Evolutionary conservation across 257 asterid species (phyloP), one percentile per base, ranked within the genome.

Genomic region (Lycium barbarum): DNA sequence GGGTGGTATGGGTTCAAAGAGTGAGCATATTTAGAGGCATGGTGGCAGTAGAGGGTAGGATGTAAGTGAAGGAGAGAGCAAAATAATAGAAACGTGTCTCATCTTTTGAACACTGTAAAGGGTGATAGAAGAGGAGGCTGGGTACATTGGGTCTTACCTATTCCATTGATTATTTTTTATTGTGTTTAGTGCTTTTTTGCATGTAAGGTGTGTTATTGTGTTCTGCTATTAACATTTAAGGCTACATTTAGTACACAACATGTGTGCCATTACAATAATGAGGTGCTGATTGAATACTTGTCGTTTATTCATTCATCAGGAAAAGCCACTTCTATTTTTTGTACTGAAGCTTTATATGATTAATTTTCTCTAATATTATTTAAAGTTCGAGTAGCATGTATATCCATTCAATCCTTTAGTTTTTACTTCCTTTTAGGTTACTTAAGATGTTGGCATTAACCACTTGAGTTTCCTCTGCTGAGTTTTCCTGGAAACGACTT

Each of bases 401-500:
- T 57, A 5, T 57, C 22, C 63, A 57, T 17, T 18, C 15, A 61
- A 18, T 22, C 54, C 14, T 35, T 57, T 47, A 12, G 33, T 4
- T 71, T 57, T 76, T 81, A 33, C 5, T 38, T 53, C 26, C 35
- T 14, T 8, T 13, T 18, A 57, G 62, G 62, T 57, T 49, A 18
- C 12, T 9, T 45, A 18, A 7, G 38, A 35, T 62, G 47, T 26
- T 2, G 14, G 20, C 26, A 54, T 68, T 63, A 38, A 5, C 35
- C 14, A 67, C 14, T 86, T 8, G 18, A 63, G 66, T 38, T 83
- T 58, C 84, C 79, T 62, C 83, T 85, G 65, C 88, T 93, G 98
- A 91, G 96, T 93, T 87, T 87, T 93, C 49, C 91, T 85, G 18
- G 90, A 87, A 87, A 91, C 91, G 83, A 85, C 83, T 33, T 57